These are phyloP conservation scores for Planoprotostelium fungivorum DNA, from an alignment of 78 protist genomes.

Conservation along the genomic window DNA sequence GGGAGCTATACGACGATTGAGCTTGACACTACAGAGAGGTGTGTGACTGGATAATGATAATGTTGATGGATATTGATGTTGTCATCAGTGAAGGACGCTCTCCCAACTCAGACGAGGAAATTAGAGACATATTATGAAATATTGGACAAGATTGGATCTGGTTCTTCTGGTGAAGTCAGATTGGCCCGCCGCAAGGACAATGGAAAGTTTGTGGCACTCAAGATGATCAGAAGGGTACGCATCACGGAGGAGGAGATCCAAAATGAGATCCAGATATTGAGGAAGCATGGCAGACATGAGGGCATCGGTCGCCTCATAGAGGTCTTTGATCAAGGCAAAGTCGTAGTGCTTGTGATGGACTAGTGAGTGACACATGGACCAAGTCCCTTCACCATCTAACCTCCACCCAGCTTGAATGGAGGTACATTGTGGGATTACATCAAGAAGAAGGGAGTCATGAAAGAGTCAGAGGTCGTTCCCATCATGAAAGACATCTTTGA, in stretches of 20 bases:
- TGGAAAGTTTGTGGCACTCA: background rate
- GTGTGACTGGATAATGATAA: too few species aligned
- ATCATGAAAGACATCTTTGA: background rate
- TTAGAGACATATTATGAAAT: background rate
- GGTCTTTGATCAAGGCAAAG: background rate
- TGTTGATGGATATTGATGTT: too few species aligned
- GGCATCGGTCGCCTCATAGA: background rate
- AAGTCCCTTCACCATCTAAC: background rate
- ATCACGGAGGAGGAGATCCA: background rate
- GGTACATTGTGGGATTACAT: background rate
- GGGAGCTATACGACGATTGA: too few species aligned
- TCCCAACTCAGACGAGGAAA: background rate
- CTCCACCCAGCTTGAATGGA: background rate
- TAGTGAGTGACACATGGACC: background rate
- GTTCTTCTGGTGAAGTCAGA: background rate
- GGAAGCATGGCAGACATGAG: background rate
- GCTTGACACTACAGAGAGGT: too few species aligned
- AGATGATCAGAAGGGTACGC: background rate
- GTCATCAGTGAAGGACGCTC: background rate
- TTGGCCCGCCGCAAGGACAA: background rate
- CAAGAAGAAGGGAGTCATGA: background rate
- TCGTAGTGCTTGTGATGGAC: background rate
- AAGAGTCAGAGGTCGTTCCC: background rate
- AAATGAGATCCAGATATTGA: background rate
- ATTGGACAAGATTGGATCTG: background rate